Conservation (phyloP, 2,329 filamentous ascomycete species). For the Emergomyces orientalis region DNA sequence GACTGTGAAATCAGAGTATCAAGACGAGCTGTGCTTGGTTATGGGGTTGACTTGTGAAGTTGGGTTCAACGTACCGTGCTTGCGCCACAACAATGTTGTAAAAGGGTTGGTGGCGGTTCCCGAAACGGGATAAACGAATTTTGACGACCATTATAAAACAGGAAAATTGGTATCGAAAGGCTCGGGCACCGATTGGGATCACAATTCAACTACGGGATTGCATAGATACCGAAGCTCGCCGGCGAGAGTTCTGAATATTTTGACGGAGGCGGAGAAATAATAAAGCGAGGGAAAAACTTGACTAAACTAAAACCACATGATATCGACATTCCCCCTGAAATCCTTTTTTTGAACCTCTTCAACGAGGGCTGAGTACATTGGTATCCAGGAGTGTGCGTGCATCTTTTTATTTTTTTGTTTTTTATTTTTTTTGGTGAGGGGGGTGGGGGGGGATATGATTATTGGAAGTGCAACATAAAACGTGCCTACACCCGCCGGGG, state of each 20-base stretch:
- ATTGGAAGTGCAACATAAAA: too few species aligned
- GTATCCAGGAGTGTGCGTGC: too few species aligned
- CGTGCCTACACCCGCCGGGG: too few species aligned
- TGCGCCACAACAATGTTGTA: slow-evolving; percentile 98
- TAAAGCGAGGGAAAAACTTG: not conserved
- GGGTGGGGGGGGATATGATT: too few species aligned
- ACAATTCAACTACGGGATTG: not conserved
- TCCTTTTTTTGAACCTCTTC: too few species aligned
- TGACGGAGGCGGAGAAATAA: slow-evolving; percentile 5
- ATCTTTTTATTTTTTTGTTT: too few species aligned
- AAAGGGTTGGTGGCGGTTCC: slow-evolving; percentile 75
- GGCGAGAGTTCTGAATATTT: slow-evolving; percentile 22
- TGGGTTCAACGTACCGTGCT: slow-evolving; percentile 54
- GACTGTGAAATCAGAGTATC: not conserved
- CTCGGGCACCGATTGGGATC: not conserved
- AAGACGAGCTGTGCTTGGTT: not conserved
- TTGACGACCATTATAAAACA: slow-evolving; percentile 71
- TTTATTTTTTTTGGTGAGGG: too few species aligned
- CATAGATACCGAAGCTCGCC: slow-evolving; percentile 67
- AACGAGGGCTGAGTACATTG: too few species aligned
- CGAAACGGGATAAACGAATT: slow-evolving; percentile 89
- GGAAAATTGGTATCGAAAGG: not conserved
- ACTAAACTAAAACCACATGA: not conserved
- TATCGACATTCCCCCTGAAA: not conserved
- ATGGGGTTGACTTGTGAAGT: not conserved